Conservation (phyloP, 345 rosid species). For the Arabis hirsuta region DNA sequence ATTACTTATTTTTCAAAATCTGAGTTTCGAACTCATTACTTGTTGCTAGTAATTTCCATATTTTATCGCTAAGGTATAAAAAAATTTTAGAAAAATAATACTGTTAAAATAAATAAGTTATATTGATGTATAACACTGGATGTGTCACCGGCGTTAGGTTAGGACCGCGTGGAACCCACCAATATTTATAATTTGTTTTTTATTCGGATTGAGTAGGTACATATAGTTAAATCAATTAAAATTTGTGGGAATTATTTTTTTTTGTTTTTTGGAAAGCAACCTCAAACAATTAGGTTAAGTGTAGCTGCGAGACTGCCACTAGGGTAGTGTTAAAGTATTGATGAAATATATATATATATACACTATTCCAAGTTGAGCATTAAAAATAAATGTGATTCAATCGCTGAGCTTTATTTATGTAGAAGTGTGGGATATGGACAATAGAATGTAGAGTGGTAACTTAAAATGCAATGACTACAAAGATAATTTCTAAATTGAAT, state of each 20-base stretch:
- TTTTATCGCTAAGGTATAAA: no score
- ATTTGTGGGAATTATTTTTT: neutral
- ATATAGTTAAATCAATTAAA: neutral
- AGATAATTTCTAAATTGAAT: neutral
- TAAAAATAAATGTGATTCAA: neutral
- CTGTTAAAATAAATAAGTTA: no score
- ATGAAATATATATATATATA: neutral
- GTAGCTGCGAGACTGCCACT: conserved; percentile 4
- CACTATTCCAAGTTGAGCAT: conserved; percentile 20
- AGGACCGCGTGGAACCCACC: conserved; percentile 29
- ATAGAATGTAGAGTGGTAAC: neutral
- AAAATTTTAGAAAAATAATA: no score
- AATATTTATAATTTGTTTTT: neutral
- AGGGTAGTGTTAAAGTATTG: neutral
- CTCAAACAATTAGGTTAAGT: neutral
- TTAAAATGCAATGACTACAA: neutral
- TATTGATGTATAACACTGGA: no score
- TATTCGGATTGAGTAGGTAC: conserved; percentile 11
- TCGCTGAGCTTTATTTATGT: neutral
- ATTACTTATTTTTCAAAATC: no score
- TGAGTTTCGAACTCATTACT: no score
- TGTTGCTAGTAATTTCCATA: no score
- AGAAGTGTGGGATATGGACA: conserved; percentile 11
- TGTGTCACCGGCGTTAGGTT: no score
- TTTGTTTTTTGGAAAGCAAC: conserved; percentile 1